These are phyloP conservation scores for Byssoonygena ceratinophila DNA, from an alignment of 2,329 filamentous ascomycete genomes.

Conservation along the genomic window DNA sequence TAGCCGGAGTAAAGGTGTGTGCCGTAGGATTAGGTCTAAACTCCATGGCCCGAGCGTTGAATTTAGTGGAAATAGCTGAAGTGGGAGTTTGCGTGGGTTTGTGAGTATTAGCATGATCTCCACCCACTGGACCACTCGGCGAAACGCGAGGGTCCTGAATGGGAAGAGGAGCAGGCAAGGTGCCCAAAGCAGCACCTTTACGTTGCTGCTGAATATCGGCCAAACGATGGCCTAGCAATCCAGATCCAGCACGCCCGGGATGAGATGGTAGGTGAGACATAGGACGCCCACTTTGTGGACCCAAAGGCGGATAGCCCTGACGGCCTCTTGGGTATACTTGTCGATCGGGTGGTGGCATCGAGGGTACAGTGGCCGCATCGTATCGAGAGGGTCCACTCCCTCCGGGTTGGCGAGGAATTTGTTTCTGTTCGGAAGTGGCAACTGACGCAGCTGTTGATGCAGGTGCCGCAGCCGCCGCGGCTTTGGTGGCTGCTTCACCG, in stretches of 20 bases:
- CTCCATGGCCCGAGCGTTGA: constrained; percentile 57
- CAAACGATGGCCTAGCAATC: constrained; percentile 42
- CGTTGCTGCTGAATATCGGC: constrained; percentile 45
- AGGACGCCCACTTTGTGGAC: constrained; percentile 36
- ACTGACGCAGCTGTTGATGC: constrained; percentile 12
- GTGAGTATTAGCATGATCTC: constrained; percentile 41
- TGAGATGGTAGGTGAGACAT: constrained; percentile 36
- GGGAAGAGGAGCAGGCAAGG: constrained; percentile 46
- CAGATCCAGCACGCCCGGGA: constrained; percentile 33
- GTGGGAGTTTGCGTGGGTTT: constrained; percentile 44
- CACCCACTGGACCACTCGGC: constrained; percentile 54
- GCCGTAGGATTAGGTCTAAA: constrained; percentile 81
- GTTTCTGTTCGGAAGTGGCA: constrained; percentile 23
- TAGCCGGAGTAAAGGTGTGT: constrained; percentile 64
- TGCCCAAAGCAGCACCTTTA: constrained; percentile 32
- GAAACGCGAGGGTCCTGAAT: constrained; percentile 59
- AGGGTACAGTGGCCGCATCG: constrained; percentile 28
- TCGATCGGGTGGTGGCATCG: constrained; percentile 33
- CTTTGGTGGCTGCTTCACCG: constrained; percentile 32
- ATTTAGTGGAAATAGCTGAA: constrained; percentile 43
- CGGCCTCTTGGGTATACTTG: constrained; percentile 40
- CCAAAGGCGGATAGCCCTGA: constrained; percentile 38
- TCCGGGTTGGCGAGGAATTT: constrained; percentile 19
- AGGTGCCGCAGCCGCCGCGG: constrained; percentile 14
- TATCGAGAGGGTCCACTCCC: constrained; percentile 43